These are phyloP conservation scores for Penicillium polonicum DNA, from an alignment of 2,329 filamentous ascomycete genomes.

Conservation along the genomic window DNA sequence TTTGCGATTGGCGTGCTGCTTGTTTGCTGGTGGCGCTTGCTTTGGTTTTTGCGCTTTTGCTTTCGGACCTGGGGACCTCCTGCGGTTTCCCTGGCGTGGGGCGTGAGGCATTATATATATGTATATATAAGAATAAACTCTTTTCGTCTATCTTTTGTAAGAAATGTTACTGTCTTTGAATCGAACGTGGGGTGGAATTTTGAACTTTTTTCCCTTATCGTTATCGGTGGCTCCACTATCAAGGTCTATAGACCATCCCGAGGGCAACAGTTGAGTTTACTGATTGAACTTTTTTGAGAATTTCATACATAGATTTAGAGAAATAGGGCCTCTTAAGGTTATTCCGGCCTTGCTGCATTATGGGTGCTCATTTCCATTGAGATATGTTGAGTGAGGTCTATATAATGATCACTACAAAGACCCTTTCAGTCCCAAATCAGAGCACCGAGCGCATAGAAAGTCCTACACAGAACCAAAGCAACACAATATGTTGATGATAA, in stretches of 20 bases:
- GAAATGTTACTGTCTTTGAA: background rate
- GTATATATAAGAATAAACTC: background rate
- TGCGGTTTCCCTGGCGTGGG: constrained; percentile 12
- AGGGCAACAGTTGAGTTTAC: too few species aligned
- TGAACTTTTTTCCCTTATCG: constrained; percentile 11
- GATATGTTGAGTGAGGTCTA: background rate
- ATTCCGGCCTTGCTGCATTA: fast-evolving
- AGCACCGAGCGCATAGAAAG: background rate
- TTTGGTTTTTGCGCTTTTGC: constrained; percentile 5
- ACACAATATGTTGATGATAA: background rate
- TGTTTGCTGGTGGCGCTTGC: constrained; percentile 11
- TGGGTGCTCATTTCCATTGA: too few species aligned
- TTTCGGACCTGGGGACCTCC: constrained; percentile 6
- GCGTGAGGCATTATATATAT: constrained; percentile 10
- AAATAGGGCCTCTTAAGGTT: too few species aligned
- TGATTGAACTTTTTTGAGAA: background rate
- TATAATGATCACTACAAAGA: background rate
- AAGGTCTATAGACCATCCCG: background rate
- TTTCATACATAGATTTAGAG: background rate
- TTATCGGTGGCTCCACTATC: constrained; percentile 8
- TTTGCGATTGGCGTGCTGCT: constrained; percentile 11
- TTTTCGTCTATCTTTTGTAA: background rate
- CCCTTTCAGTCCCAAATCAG: background rate
- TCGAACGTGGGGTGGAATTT: constrained; percentile 8
- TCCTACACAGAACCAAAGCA: background rate